phyloP scores from a whole-genome alignment of 345 rosid species.

The Moricandia moricandioides region DNA sequence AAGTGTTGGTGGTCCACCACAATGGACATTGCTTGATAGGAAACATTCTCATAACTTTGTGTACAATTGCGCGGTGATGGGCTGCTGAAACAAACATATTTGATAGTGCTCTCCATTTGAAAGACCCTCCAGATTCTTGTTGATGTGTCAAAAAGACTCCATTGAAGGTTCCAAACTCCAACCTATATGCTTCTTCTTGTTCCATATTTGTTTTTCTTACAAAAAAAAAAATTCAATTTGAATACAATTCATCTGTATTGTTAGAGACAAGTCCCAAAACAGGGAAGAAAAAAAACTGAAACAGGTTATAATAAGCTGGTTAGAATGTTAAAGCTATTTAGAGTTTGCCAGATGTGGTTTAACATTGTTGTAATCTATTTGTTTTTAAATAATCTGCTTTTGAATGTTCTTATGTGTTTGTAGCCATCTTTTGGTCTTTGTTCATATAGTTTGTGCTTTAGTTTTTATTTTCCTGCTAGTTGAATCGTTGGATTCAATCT shows the following conservation, averaged over 20 bases:
- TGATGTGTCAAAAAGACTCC: slow-evolving; percentile 26
- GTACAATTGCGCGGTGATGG: slow-evolving; percentile 97
- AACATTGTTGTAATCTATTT: slow-evolving; percentile 30
- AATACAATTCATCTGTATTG: slow-evolving; percentile 32
- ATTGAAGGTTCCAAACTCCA: slow-evolving; percentile 28
- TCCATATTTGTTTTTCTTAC: slow-evolving; percentile 26
- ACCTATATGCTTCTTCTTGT: slow-evolving; percentile 24
- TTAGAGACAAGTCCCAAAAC: slow-evolving; percentile 26
- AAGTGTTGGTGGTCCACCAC: slow-evolving; percentile 68
- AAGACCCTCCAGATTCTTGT: slow-evolving; percentile 27
- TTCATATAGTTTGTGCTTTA: slow-evolving; percentile 6
- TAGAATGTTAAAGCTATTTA: slow-evolving; percentile 27
- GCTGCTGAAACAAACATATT: slow-evolving; percentile 53
- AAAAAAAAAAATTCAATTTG: slow-evolving; percentile 18
- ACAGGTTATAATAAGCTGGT: slow-evolving; percentile 36
- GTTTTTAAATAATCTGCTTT: slow-evolving; percentile 23
- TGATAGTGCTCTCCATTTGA: slow-evolving; percentile 21
- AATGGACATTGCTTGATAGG: slow-evolving; percentile 73
- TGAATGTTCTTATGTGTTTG: slow-evolving; percentile 4
- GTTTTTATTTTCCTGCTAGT: not conserved
- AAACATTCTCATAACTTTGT: slow-evolving; percentile 80
- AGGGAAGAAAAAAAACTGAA: not conserved
- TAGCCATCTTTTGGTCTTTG: slow-evolving; percentile 17
- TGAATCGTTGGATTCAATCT: slow-evolving; percentile 28
- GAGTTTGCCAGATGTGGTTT: slow-evolving; percentile 31